Base-by-base conservation (phyloP, 352 stramenopile species). In the Pythium biforme region DNA sequence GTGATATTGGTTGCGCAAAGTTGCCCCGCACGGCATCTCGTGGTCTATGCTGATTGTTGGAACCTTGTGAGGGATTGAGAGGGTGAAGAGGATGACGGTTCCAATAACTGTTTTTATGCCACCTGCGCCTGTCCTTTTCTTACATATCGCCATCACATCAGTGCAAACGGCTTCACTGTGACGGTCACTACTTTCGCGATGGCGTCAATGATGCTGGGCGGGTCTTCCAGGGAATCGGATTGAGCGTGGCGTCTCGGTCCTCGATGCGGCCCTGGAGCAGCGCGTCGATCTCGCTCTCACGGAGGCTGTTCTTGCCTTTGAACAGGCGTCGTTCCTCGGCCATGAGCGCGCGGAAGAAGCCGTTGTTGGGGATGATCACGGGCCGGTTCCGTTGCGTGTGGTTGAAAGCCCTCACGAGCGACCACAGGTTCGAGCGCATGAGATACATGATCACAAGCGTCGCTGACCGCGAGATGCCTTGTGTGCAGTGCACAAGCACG, bases 371-470 rank as follows among this genome's bases (percentile, higher is more conserved):
- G 56, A 87, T 75, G 22, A 89, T 72, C 26, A 88, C 68, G 7
- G 75, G 78, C n/a, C 82, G 78, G 4, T 72, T 68, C 4, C 52
- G 46, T 41, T 72, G 74, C 29, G 70, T 69, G 31, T 78, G 74
- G 62, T 89, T 88, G 70, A 83, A 89, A 23, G 79, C 79, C n/a
- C 75, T 66, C 12, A 83, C 76, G 37, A 91, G 69, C 31, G 82
- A 86, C 74, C 72, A 81, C 25, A 66, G 41, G 29, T 81, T 66
- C 15, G 73, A 60, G 37, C 79, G 81, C 79, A 92, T 89, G 26
- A 92, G 59, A 54, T 84, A 89, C 59, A 87, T 72, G 69, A 90
- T 67, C 52, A 87, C 80, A 19, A 92, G 75, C 39, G 77, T 92
- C 47, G 78, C 74, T 0, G 78, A 92, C 6, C 82, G 75, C 17